Conservation (phyloP, 495 filamentous ascomycete genomes). For the Podospora anserina region DNA sequence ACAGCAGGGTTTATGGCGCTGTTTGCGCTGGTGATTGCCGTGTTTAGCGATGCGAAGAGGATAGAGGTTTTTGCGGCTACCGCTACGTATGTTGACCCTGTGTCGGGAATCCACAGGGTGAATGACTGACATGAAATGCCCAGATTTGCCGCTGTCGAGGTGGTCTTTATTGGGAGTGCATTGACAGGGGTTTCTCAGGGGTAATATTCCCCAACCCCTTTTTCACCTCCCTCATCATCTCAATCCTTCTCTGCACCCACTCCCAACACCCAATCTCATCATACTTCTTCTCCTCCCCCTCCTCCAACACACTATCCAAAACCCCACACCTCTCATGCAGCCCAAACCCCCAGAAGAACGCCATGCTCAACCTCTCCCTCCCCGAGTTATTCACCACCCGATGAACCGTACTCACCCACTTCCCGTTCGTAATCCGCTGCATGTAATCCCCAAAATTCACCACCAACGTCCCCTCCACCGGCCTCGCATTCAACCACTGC, state of each 20-base stretch:
- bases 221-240: constrained; percentile 25
- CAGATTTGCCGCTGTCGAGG: constrained; percentile 3
- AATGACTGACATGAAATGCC: background rate
- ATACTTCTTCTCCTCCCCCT: constrained; percentile 51
- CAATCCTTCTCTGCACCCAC: constrained; percentile 31
- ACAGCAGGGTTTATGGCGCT: background rate
- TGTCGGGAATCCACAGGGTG: background rate
- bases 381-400: constrained; percentile 51
- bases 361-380: constrained; percentile 53
- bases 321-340: constrained; percentile 49
- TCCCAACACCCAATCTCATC: constrained; percentile 56
- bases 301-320: constrained; percentile 51
- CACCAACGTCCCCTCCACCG: constrained; percentile 58
- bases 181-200: background rate
- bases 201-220: background rate
- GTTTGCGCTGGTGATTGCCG: background rate
- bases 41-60: constrained; percentile 4
- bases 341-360: constrained; percentile 56
- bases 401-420: constrained; percentile 59
- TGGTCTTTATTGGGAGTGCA: background rate
- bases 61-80: constrained; percentile 4
- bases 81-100: background rate
- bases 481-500: constrained; percentile 55
- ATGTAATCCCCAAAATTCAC: constrained; percentile 68
- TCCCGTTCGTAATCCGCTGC: constrained; percentile 61